Evolutionary conservation across 108 stramenopile species (phyloP), one percentile per base, ranked within the genome.

Genomic region (Conticribra guillardii): DNA sequence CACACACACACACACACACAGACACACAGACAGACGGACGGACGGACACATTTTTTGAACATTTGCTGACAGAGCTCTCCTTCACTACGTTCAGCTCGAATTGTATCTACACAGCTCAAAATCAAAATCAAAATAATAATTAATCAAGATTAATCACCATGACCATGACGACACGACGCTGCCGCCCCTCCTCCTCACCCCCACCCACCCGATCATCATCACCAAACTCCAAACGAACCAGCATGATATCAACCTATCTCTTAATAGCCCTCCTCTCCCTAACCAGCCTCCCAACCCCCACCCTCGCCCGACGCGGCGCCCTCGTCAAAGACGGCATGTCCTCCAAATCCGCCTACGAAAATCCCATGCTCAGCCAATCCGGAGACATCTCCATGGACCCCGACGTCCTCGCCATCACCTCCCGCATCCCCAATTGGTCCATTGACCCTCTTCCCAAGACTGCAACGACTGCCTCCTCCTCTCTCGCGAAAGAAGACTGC

Each of bases 321-420:
- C 62, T 77, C 18, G 59, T 77, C n/a, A 54, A 56, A 23, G 76
- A 77, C 45, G 76, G 76, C n/a, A 64, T 77, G 63, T 64, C 62
- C 31, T 77, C 76, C 23, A 77, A 77, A 50, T 53, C 30, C 22
- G 67, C 76, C 19, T 77, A 67, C 54, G 76, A 77, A 54, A 77
- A 77, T 50, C 76, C 76, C 2, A 61, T 64, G 31, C 49, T 69
- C 28, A 62, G 76, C 15, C 67, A 61, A 28, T 9, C 55, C 33
- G 68, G 68, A 17, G 76, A 77, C 41, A 62, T 77, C n/a, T 59
- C 68, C 4, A 64, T 69, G 48, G 76, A 77, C 47, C 76, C 76
- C 0, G 68, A 77, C 41, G 76, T 77, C 3, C 0, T 52, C 8
- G 48, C 76, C 29, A 77, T 77, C 24, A 69, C 76, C 15, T 64